Evolutionary conservation across 805 yeast species (phyloP).

Genomic region (Wickerhamomyces rabaulensis): DNA sequence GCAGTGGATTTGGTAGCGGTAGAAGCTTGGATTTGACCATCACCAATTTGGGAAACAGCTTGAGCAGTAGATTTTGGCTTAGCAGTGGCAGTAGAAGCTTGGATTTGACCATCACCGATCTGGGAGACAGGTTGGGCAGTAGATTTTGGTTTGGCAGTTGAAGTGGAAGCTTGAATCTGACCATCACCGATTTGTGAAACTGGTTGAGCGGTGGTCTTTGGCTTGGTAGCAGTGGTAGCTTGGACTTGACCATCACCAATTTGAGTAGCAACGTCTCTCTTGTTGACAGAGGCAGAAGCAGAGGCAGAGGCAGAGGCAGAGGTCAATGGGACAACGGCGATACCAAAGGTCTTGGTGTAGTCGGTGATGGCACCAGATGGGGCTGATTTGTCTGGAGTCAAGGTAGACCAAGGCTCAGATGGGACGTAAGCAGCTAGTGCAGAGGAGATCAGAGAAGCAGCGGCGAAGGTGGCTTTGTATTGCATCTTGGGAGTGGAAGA

Average conservation of each 20-base stretch:
- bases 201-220: conserved; percentile 27
- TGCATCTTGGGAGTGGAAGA: conserved; percentile 29
- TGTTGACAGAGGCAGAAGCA: conserved; percentile 27
- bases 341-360: conserved; percentile 34
- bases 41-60: conserved; percentile 18
- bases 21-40: conserved; percentile 34
- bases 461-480: conserved; percentile 37
- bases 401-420: conserved; percentile 40
- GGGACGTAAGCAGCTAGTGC: conserved; percentile 60
- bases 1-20: conserved; percentile 24
- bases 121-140: conserved; percentile 24
- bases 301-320: conserved; percentile 16
- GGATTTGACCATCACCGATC: conserved; percentile 49
- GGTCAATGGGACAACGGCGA: conserved; percentile 34
- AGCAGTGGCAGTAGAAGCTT: conserved; percentile 35
- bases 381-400: conserved; percentile 33
- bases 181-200: conserved; percentile 17
- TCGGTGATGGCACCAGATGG: conserved; percentile 31
- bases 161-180: conserved; percentile 37
- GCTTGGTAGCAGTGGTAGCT: conserved; percentile 34
- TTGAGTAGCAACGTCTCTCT: conserved; percentile 44
- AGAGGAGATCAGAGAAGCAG: conserved; percentile 36
- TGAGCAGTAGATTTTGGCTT: conserved; percentile 29
- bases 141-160: conserved; percentile 22
- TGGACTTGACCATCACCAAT: conserved; percentile 61